Percentiles rank a stretch among this genome's conserved stretches.
phyloP scores from a whole-genome alignment of 805 yeast genomes.

The Candida boleticola region DNA sequence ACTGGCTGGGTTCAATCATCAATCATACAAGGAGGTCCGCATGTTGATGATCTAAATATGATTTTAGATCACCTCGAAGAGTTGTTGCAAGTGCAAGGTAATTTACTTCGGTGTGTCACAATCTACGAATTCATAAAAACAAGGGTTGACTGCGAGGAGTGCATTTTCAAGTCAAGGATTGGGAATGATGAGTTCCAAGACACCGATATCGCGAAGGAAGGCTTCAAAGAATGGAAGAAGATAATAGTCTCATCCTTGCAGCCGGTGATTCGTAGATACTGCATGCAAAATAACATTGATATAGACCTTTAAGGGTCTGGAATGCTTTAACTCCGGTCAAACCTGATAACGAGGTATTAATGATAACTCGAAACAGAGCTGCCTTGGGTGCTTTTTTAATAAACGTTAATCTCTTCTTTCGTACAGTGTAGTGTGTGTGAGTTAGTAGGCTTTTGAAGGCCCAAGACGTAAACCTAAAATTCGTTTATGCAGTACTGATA shows the following conservation, averaged over 20 bases:
- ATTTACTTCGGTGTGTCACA: constrained; percentile 16
- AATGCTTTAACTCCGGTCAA: too few species aligned
- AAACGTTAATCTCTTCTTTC: too few species aligned
- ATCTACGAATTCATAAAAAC: constrained; percentile 15
- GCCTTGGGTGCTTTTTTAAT: too few species aligned
- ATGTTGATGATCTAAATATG: constrained; percentile 25
- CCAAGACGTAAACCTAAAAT: too few species aligned
- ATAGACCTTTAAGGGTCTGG: neutral
- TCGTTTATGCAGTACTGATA: too few species aligned
- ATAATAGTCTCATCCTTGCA: constrained; percentile 3
- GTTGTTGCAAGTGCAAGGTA: constrained; percentile 14
- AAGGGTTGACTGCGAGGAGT: constrained; percentile 6
- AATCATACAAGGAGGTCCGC: constrained; percentile 33
- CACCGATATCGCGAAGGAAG: constrained; percentile 1
- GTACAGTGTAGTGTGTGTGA: too few species aligned
- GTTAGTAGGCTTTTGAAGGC: too few species aligned
- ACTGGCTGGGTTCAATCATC: constrained; percentile 27
- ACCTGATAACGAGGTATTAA: too few species aligned
- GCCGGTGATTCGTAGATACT: constrained; percentile 8
- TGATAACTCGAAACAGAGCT: too few species aligned
- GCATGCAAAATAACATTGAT: constrained; percentile 7
- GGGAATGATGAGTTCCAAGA: neutral
- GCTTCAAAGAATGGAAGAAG: constrained; percentile 10
- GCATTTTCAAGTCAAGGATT: neutral
- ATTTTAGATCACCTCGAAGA: constrained; percentile 19